Evolutionary conservation across 2,329 filamentous ascomycete genomes (phyloP), one percentile per base, ranked within the genome.

Genomic region (Cryphonectria naterciae): DNA sequence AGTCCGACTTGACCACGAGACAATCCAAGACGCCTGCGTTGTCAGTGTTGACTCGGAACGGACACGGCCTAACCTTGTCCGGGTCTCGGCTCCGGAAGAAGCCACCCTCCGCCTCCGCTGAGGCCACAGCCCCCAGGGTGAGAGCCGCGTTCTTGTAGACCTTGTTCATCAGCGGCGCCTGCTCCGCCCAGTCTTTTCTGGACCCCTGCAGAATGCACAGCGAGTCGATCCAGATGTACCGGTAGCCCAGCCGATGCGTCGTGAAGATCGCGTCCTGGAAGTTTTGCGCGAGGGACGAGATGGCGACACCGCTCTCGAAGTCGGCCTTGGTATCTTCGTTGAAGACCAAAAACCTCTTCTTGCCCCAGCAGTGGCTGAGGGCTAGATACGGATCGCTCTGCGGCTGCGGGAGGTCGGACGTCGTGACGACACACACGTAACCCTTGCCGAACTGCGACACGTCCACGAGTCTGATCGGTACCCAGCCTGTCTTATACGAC

Each of bases 351-450:
- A 62, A 62, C 2, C 65, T 68, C 15, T 37, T 49, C 0, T 54
- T 49, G 0, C 77, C 77, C 77, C 77, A 78, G 28, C 69, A 74
- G 49, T 79, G 77, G 3, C 76, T 77, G 25, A 79, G 66, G 4
- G 77, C 77, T 2, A 75, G 28, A n/a, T 76, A 79, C n/a, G 22
- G 54, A 4, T 67, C 41, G 1, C 5, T 28, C 13, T 10, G 25
- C 5, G 70, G 62, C 0, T 11, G 32, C 1, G 62, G 32, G 1
- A 65, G 56, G 10, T 65, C 63, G 4, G 68, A 61, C 4, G 68
- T 60, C 10, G 68, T 17, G 10, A 70, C 52, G 8, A 77, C 17
- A 25, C 69, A 58, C 1, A 73, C 65, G 1, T 1, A 2, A 4
- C 69, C 58, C 0, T 32, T 54, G 0, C 41, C 37, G 8, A 61